phyloP scores from a whole-genome alignment of 2,329 filamentous ascomycete species.

The Fusarium beomiforme region DNA sequence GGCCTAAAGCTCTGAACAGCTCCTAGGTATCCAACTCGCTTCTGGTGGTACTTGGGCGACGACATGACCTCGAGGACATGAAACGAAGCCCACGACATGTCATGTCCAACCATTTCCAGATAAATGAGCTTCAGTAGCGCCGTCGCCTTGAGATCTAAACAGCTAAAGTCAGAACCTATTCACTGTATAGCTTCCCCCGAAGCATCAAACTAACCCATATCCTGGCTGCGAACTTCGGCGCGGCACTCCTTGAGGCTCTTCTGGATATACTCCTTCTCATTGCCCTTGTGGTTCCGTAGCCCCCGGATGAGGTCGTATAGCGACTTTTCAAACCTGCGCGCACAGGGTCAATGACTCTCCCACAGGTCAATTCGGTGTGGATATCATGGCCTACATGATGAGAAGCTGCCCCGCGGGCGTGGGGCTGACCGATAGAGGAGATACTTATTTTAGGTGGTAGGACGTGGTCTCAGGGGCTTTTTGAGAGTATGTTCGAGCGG shows the following conservation, averaged over 20 bases:
- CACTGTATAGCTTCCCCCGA: not conserved
- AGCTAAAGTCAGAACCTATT: not conserved
- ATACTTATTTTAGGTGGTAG: slow-evolving; percentile 30
- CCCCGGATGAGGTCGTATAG: slow-evolving; percentile 98
- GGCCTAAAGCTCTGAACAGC: slow-evolving; percentile 96
- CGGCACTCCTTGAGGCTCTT: slow-evolving; percentile 95
- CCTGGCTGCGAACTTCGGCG: slow-evolving; percentile 88
- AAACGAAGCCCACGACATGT: slow-evolving; percentile 99
- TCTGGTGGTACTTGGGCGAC: slow-evolving; percentile 92
- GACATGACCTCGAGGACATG: slow-evolving; percentile 99
- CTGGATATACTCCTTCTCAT: slow-evolving; percentile 94
- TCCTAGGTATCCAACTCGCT: slow-evolving; percentile 92
- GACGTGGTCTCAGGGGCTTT: slow-evolving; percentile 28
- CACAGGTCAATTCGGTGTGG: not conserved
- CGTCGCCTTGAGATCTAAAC: slow-evolving; percentile 89
- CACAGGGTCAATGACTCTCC: slow-evolving; percentile 31
- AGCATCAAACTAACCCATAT: slow-evolving; percentile 76
- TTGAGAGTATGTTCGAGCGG: slow-evolving; percentile 20
- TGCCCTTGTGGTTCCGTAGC: slow-evolving; percentile 93
- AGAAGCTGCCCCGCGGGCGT: slow-evolving; percentile 44
- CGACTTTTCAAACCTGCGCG: slow-evolving; percentile 94
- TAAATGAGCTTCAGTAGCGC: slow-evolving; percentile 96
- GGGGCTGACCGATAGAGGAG: slow-evolving; percentile 38
- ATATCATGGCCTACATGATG: slow-evolving; percentile 39
- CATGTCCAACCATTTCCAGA: slow-evolving; percentile 98